Conservation (phyloP, 2,329 filamentous ascomycete species). For the Beauveria brongniartii region DNA sequence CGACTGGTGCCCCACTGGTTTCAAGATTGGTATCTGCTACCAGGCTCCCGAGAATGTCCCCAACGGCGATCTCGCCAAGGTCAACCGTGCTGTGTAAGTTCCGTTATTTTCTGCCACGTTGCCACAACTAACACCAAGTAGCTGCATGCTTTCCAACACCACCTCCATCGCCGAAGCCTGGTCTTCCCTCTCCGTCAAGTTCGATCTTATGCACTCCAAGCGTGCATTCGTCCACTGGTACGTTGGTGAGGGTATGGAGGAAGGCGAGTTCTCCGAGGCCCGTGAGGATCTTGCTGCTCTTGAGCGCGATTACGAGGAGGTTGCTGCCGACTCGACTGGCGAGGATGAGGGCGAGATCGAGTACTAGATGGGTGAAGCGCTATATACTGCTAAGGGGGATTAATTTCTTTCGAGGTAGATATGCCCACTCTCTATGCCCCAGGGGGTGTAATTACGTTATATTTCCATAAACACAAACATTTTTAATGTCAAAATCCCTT, state of each 20-base stretch:
- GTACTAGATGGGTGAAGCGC: slow-evolving; percentile 54
- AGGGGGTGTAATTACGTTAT: slow-evolving; percentile 31
- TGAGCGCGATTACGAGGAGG: slow-evolving; percentile 98
- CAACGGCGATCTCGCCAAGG: slow-evolving; percentile 94
- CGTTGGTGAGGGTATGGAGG: slow-evolving; percentile 99
- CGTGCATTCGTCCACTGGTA: slow-evolving; percentile 99
- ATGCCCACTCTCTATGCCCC: slow-evolving; percentile 23
- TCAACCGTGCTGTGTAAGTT: slow-evolving; percentile 93
- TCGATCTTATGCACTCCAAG: slow-evolving; percentile 99
- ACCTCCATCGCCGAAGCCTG: slow-evolving; percentile 98
- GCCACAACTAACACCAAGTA: slow-evolving; percentile 29
- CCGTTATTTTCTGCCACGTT: not conserved
- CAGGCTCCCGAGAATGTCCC: slow-evolving; percentile 93
- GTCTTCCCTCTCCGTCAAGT: slow-evolving; percentile 94
- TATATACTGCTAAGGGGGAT: slow-evolving; percentile 13
- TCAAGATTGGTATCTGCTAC: slow-evolving; percentile 99
- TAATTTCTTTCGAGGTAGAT: slow-evolving; percentile 15
- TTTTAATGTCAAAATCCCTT: slow-evolving; percentile 13
- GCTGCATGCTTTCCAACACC: slow-evolving; percentile 98
- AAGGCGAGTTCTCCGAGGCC: slow-evolving; percentile 98
- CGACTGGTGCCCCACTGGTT: slow-evolving; percentile 99
- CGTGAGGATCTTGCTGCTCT: slow-evolving; percentile 97
- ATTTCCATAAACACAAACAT: slow-evolving; percentile 23
- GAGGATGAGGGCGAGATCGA: slow-evolving; percentile 82
- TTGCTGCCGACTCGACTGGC: slow-evolving; percentile 87